These are phyloP conservation scores for Cicer arietinum DNA, from an alignment of 306 rosid genomes.

Conservation along the genomic window DNA sequence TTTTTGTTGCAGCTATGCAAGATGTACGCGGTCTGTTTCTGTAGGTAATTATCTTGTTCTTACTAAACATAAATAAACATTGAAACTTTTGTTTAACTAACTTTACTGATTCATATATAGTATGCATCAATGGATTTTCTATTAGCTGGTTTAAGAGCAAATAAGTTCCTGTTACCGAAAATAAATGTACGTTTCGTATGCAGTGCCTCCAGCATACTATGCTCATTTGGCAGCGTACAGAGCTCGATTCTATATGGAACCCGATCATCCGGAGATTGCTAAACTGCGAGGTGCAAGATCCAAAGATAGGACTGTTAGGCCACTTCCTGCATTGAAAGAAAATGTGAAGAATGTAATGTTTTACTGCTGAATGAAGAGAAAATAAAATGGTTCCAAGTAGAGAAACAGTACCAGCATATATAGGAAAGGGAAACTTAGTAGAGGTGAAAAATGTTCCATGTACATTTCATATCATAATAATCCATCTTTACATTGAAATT, in stretches of 20 bases:
- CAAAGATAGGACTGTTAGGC: slow-evolving; percentile 57
- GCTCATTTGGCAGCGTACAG: slow-evolving; percentile 78
- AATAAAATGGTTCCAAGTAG: slow-evolving; percentile 13
- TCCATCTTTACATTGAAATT: neutral
- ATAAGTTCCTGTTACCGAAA: neutral
- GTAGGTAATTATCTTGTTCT: slow-evolving; percentile 50
- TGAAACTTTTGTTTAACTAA: neutral
- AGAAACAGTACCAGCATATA: slow-evolving; percentile 12
- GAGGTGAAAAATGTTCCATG: neutral
- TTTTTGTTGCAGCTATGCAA: slow-evolving; percentile 64
- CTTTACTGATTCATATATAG: neutral
- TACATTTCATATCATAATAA: neutral
- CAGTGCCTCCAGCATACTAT: slow-evolving; percentile 77
- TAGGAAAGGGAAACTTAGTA: neutral
- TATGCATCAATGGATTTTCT: neutral
- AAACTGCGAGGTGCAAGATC: slow-evolving; percentile 49
- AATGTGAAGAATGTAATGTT: slow-evolving; percentile 76
- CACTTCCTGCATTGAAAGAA: slow-evolving; percentile 73
- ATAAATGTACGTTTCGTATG: neutral
- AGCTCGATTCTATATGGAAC: slow-evolving; percentile 80
- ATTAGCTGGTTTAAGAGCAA: neutral
- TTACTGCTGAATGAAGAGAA: slow-evolving; percentile 53
- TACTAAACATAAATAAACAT: slow-evolving; percentile 1
- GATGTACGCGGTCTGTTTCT: slow-evolving; percentile 93
- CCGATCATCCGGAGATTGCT: slow-evolving; percentile 50